Conservation (phyloP, 2,329 filamentous ascomycete genomes). For the Pseudocercospora crystallina region DNA sequence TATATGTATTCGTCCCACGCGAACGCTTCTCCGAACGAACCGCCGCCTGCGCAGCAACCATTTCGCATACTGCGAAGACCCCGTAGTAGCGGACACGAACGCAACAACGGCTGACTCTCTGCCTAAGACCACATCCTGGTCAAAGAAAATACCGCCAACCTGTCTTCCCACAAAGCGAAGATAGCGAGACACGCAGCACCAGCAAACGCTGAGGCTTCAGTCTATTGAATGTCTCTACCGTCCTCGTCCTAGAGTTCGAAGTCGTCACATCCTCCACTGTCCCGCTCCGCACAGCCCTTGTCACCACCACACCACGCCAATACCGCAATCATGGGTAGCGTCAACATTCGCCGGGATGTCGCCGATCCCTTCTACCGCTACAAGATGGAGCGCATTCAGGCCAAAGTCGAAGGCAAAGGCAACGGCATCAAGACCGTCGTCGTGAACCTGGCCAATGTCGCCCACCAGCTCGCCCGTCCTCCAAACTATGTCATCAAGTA, state of each 20-base stretch:
- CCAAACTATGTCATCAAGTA: conserved; percentile 98
- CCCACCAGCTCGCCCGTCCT: conserved; percentile 85
- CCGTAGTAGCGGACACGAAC: conserved; percentile 78
- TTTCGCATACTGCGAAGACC: conserved; percentile 95
- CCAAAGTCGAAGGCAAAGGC: conserved; percentile 99
- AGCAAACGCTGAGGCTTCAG: conserved; percentile 31
- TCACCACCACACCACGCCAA: conserved; percentile 25
- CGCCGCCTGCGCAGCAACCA: conserved; percentile 82
- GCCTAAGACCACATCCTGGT: conserved; percentile 18
- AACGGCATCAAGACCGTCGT: conserved; percentile 99
- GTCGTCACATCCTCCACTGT: conserved; percentile 4
- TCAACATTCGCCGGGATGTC: conserved; percentile 98
- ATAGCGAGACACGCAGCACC: conserved; percentile 20
- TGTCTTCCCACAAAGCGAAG: conserved; percentile 19
- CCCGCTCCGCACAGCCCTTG: conserved; percentile 3
- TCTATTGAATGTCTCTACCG: conserved; percentile 60
- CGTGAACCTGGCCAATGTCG: conserved; percentile 93
- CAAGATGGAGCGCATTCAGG: conserved; percentile 99
- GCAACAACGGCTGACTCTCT: conserved; percentile 77
- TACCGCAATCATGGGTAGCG: conserved; percentile 81
- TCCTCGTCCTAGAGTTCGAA: conserved; percentile 22
- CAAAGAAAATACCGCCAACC: conserved; percentile 14
- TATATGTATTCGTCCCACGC: conserved; percentile 99
- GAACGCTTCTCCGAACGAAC: conserved; percentile 91
- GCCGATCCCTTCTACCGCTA: conserved; percentile 99